Base-by-base conservation (phyloP, 1,284 basidiomycete genomes). In the Sanghuangporus sanghuang region DNA sequence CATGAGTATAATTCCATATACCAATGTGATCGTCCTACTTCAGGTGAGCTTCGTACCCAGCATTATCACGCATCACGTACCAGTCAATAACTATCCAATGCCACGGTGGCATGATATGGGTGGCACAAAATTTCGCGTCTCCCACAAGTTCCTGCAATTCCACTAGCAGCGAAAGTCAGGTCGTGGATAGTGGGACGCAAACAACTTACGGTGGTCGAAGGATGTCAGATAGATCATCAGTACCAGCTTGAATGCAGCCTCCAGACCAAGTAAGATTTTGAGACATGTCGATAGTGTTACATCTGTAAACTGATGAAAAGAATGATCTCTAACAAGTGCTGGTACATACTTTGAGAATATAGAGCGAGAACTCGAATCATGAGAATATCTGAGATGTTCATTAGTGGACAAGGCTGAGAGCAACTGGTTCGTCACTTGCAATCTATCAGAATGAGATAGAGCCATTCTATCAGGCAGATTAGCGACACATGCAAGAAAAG, bases 361-460 rank as follows among this genome's bases (percentile, higher is more conserved):
- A 62, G 54, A 16, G 61, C 61, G 35, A 62, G 55, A 23, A 57
- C 40, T 6, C 61, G 48, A 27, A 62, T 56, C 53, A 57, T 44
- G 5, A 62, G 46, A 18, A 62, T 50, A 57, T 62, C 61, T 57
- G 36, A 12, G n/a, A 9, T 14, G 12, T 6, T 5, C 18, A 11
- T 21, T 21, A 36, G 32, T 38, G 5, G 18, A 18, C 11, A 5
- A 32, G 44, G 23, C 11, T 8, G 39, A 32, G 23, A 1, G 52
- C n/a, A 6, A 27, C 27, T n/a, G n/a, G 16, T 35, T 2, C 4
- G 11, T 49, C 27, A 23, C 23, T 59, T 49, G 18, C 49, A 42
- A 49, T 42, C 52, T 9, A 61, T 50, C 16, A 27, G 18, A 32
- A 61, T 18, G 12, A 53, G 6, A 40, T 12, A 53, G 9, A 39